A percentile compares a stretch with the other conserved stretches of the same genome.
Conservation (phyloP, 78 protist genomes). For the Diacronema lutheri region DNA sequence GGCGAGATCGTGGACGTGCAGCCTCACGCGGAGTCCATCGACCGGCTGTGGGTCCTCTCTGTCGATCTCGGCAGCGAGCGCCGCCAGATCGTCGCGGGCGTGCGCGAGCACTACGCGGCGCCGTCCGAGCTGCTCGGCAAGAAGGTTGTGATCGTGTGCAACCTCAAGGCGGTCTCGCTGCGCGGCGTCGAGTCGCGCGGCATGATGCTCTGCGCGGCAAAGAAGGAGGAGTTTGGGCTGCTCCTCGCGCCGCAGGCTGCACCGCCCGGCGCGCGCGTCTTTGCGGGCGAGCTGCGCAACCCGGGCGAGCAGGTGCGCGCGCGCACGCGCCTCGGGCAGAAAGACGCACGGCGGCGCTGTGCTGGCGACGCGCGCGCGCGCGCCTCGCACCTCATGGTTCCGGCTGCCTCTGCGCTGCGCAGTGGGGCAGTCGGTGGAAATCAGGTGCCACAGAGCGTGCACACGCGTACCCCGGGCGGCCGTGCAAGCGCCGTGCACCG, state of each 20-base stretch:
- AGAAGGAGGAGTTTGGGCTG: not conserved
- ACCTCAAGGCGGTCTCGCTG: constrained; percentile 69
- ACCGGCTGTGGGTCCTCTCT: constrained; percentile 47
- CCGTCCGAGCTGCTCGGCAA: constrained; percentile 32
- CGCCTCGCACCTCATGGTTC: not conserved
- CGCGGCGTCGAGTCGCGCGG: constrained; percentile 60
- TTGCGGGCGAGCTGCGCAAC: constrained; percentile 19
- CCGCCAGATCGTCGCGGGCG: constrained; percentile 45
- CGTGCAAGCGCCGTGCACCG: no score
- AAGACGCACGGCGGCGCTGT: no score
- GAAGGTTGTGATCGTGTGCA: constrained; percentile 35
- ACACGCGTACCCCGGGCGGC: no score
- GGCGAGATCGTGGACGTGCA: constrained; percentile 31
- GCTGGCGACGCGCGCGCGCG: no score
- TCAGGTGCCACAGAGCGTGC: no score
- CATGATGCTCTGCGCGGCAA: constrained; percentile 44
- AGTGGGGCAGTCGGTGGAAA: no score
- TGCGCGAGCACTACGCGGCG: constrained; percentile 6
- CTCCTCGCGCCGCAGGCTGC: not conserved
- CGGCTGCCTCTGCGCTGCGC: not conserved
- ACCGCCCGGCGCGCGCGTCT: not conserved
- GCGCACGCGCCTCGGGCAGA: not conserved
- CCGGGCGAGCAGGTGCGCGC: not conserved
- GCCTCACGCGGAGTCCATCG: constrained; percentile 50
- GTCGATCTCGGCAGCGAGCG: constrained; percentile 47